A percentile compares a stretch with the other conserved stretches of the same genome.
Conservation (phyloP, 2,329 filamentous ascomycete species). For the Aspergillus neoniger region DNA sequence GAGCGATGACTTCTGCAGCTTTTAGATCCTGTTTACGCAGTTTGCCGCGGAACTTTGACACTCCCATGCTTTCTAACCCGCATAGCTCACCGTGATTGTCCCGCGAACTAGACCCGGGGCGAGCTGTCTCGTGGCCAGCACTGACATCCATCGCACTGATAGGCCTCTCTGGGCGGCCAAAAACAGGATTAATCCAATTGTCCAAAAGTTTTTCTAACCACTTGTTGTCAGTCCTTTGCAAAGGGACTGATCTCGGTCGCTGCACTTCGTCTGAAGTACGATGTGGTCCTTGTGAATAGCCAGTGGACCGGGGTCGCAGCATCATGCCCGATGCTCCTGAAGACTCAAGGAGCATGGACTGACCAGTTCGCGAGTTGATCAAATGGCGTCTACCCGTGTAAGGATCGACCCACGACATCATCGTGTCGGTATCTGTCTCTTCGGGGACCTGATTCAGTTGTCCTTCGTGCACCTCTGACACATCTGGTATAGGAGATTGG, state of each 20-base stretch:
- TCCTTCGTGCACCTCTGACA: neutral
- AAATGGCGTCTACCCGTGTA: constrained; percentile 46
- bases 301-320: constrained; percentile 22
- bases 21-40: constrained; percentile 65
- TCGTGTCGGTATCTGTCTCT: constrained; percentile 15
- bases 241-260: constrained; percentile 22
- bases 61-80: constrained; percentile 23
- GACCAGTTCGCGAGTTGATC: constrained; percentile 39
- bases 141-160: constrained; percentile 43
- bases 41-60: constrained; percentile 36
- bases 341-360: constrained; percentile 26
- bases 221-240: constrained; percentile 20
- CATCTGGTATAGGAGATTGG: neutral
- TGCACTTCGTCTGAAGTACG: constrained; percentile 9
- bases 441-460: neutral
- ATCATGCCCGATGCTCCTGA: constrained; percentile 11
- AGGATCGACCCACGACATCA: constrained; percentile 62
- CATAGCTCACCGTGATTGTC: constrained; percentile 27
- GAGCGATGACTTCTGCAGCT: constrained; percentile 68
- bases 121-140: constrained; percentile 20
- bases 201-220: constrained; percentile 66
- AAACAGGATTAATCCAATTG: constrained; percentile 76
- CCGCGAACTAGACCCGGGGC: constrained; percentile 16
- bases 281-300: constrained; percentile 11
- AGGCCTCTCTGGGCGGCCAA: constrained; percentile 53